Evolutionary conservation across 345 rosid genomes (phyloP).

Genomic region (Tarenaya hassleriana): DNA sequence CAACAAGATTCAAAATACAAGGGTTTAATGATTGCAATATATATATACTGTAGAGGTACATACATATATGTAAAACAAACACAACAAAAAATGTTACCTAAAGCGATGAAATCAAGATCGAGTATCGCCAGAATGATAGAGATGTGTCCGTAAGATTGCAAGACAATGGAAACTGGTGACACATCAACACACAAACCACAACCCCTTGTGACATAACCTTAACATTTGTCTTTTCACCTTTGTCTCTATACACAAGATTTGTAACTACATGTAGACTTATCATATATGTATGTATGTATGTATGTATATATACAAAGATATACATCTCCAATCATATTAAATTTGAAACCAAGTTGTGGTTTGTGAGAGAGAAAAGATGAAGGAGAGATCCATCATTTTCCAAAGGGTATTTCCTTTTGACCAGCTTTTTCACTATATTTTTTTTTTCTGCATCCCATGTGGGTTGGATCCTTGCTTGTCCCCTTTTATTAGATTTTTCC

Average conservation of each 20-base stretch:
- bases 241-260: slow-evolving; percentile 39
- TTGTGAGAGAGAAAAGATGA: slow-evolving; percentile 22
- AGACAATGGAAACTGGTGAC: slow-evolving; percentile 28
- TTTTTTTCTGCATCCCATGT: slow-evolving; percentile 35
- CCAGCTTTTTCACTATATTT: slow-evolving; percentile 29
- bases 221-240: slow-evolving; percentile 91
- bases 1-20: too few relatives aligned
- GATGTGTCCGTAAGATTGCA: slow-evolving; percentile 25
- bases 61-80: slow-evolving; percentile 15
- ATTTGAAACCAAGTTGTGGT: not conserved
- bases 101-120: slow-evolving; percentile 21
- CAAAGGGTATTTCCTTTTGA: slow-evolving; percentile 32
- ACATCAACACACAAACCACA: slow-evolving; percentile 27
- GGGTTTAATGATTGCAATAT: too few relatives aligned
- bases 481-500: slow-evolving; percentile 30
- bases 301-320: not conserved
- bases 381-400: slow-evolving; percentile 33
- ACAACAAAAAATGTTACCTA: slow-evolving; percentile 1
- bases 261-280: not conserved
- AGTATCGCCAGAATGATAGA: slow-evolving; percentile 24
- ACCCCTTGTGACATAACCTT: slow-evolving; percentile 85
- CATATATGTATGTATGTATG: too few relatives aligned
- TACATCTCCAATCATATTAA: slow-evolving; percentile 14
- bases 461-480: slow-evolving; percentile 33
- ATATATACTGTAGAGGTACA: slow-evolving; percentile 8